Evolutionary conservation across 2,329 filamentous ascomycete species (phyloP).

Genomic region (Talaromyces sp.): DNA sequence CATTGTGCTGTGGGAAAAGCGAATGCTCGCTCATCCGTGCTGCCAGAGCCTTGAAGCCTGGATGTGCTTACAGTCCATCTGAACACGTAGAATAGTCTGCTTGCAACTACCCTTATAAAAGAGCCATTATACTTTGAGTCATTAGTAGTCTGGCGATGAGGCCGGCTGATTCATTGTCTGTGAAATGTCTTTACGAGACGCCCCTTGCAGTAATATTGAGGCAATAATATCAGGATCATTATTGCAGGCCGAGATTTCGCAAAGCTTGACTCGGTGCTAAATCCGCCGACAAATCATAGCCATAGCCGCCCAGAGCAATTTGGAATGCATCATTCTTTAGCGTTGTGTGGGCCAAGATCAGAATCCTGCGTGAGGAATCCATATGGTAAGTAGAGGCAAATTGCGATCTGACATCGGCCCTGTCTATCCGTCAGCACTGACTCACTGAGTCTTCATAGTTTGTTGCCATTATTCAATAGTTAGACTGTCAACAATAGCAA

Average conservation of each 20-base stretch:
- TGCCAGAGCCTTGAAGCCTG: no score
- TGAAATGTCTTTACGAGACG: background rate
- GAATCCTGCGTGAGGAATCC: background rate
- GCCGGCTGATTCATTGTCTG: background rate
- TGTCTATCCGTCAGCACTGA: background rate
- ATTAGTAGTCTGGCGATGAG: background rate
- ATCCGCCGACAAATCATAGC: background rate
- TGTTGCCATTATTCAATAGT: background rate
- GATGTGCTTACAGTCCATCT: no score
- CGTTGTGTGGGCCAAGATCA: background rate
- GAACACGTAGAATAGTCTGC: no score
- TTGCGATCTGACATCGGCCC: background rate
- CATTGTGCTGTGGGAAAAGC: no score
- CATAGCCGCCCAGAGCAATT: background rate
- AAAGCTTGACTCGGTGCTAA: background rate
- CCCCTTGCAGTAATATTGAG: background rate
- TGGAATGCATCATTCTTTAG: background rate
- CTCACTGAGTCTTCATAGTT: background rate
- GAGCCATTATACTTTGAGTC: background rate
- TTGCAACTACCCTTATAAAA: no score
- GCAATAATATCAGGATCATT: background rate
- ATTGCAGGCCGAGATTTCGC: background rate
- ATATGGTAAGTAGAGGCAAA: background rate
- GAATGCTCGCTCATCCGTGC: no score
- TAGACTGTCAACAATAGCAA: background rate